phyloP scores from a whole-genome alignment of 2,329 filamentous ascomycete genomes.

The Fusarium lyarnte region DNA sequence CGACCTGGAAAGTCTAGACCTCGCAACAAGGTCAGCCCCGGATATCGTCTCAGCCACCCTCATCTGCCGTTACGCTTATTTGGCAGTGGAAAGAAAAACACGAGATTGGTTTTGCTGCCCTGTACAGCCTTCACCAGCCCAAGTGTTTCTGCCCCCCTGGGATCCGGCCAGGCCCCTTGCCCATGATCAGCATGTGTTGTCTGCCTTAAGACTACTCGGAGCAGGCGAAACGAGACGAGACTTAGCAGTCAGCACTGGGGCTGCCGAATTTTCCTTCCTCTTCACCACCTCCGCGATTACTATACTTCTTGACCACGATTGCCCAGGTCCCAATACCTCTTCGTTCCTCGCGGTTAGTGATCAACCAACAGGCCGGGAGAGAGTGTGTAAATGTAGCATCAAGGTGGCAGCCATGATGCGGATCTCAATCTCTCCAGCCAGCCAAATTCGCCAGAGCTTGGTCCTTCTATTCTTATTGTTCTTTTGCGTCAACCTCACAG shows the following conservation, averaged over 20 bases:
- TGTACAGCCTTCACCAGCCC: not conserved
- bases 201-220: slow-evolving; percentile 4
- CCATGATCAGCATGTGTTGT: slow-evolving; percentile 21
- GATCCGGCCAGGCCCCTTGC: slow-evolving; percentile 25
- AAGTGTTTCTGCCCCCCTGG: slow-evolving; percentile 10
- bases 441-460: slow-evolving; percentile 28
- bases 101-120: not conserved
- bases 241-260: not conserved
- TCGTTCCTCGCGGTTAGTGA: slow-evolving; percentile 3
- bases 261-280: slow-evolving; percentile 9
- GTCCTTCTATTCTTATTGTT: slow-evolving; percentile 33
- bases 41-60: slow-evolving; percentile 42
- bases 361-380: slow-evolving; percentile 21
- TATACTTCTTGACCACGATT: not conserved
- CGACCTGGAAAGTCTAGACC: slow-evolving; percentile 35
- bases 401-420: slow-evolving; percentile 39
- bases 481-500: slow-evolving; percentile 30
- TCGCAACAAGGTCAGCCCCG: slow-evolving; percentile 37
- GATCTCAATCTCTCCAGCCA: slow-evolving; percentile 31
- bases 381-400: slow-evolving; percentile 35
- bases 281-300: slow-evolving; percentile 8
- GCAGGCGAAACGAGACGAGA: not conserved
- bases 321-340: slow-evolving; percentile 3
- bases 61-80: slow-evolving; percentile 39
- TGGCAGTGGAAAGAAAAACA: slow-evolving; percentile 19